These are phyloP conservation scores for Phialemoniopsis sp. DNA, from an alignment of 2,329 filamentous ascomycete species.

Conservation along the genomic window DNA sequence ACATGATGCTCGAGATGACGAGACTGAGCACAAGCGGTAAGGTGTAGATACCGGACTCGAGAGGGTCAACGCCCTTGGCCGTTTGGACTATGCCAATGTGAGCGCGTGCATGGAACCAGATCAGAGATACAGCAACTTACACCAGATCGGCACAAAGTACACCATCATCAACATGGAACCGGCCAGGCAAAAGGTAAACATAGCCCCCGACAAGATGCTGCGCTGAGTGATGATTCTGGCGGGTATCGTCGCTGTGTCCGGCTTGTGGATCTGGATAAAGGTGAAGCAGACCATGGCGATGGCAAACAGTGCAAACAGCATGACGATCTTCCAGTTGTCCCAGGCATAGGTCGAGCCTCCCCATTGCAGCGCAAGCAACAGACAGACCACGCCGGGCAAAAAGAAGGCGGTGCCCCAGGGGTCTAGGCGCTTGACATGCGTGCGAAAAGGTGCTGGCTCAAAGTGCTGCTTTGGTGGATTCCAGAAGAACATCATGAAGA, in stretches of 20 bases:
- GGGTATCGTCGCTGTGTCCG: slow-evolving; percentile 54
- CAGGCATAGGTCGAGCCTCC: slow-evolving; percentile 51
- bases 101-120: background rate
- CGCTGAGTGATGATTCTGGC: slow-evolving; percentile 49
- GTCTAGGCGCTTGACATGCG: slow-evolving; percentile 50
- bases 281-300: slow-evolving; percentile 41
- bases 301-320: slow-evolving; percentile 48
- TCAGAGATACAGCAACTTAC: slow-evolving; percentile 25
- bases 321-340: slow-evolving; percentile 46
- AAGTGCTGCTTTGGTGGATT: slow-evolving; percentile 29
- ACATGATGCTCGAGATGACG: slow-evolving; percentile 44
- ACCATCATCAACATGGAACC: slow-evolving; percentile 50
- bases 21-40: slow-evolving; percentile 53
- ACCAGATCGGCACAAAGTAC: slow-evolving; percentile 53
- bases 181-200: slow-evolving; percentile 41
- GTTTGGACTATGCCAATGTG: slow-evolving; percentile 50
- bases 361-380: slow-evolving; percentile 62
- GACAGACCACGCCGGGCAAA: slow-evolving; percentile 53
- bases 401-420: slow-evolving; percentile 57
- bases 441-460: slow-evolving; percentile 22
- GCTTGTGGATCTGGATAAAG: slow-evolving; percentile 46
- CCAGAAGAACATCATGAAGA: slow-evolving; percentile 45
- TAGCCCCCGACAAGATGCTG: slow-evolving; percentile 43
- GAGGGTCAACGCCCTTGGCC: slow-evolving; percentile 44
- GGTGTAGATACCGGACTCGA: slow-evolving; percentile 53